phyloP scores from a whole-genome alignment of 345 rosid species.

The Euphorbia pulcherrima region DNA sequence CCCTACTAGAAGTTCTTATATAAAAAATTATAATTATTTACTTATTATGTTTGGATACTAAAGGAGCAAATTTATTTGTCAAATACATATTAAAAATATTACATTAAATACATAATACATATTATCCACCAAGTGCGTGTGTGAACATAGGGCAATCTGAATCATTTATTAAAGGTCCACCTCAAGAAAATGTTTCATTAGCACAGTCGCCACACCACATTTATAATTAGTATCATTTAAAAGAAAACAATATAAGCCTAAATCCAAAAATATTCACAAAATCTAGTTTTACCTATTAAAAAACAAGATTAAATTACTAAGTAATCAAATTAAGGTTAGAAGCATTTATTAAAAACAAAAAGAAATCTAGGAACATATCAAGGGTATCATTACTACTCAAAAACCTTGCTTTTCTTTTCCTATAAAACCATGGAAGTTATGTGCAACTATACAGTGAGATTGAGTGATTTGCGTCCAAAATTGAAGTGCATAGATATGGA shows the following conservation, averaged over 20 bases:
- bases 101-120: no score
- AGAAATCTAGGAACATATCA: neutral
- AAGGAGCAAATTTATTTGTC: neutral
- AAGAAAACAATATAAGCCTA: neutral
- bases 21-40: no score
- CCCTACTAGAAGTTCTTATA: no score
- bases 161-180: neutral
- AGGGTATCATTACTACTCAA: neutral
- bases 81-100: no score
- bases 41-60: neutral
- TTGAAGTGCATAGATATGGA: neutral
- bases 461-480: neutral
- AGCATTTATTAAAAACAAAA: neutral
- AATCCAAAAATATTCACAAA: no score
- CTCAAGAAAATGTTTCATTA: neutral
- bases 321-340: neutral
- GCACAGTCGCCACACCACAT: neutral
- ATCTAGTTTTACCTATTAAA: no score
- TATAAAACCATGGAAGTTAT: constrained; percentile 1
- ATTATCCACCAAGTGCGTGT: no score
- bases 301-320: no score
- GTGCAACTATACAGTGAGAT: neutral
- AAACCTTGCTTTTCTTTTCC: constrained; percentile 1
- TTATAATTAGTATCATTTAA: neutral
- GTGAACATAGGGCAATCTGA: neutral